These are phyloP conservation scores for Saccharomycopsis fermentans DNA, from an alignment of 805 yeast species.

Conservation along the genomic window DNA sequence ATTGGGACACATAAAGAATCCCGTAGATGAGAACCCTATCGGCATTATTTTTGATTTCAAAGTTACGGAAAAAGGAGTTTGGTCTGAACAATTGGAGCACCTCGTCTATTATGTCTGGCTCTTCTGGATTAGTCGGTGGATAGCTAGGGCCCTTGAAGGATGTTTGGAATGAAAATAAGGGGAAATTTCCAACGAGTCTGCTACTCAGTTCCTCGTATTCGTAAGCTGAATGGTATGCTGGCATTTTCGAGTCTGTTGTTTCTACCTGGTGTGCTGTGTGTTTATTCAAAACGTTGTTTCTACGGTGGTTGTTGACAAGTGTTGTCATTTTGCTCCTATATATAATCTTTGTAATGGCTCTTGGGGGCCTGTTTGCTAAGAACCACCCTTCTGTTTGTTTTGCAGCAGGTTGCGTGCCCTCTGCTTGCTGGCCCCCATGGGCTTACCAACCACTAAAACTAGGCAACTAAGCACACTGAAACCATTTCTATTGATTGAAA, in stretches of 20 bases:
- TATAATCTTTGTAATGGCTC: not conserved
- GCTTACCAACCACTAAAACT: not conserved
- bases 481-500: not conserved
- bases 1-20: slow-evolving; percentile 77
- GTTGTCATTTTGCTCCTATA: not conserved
- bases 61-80: slow-evolving; percentile 91
- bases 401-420: not conserved
- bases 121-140: slow-evolving; percentile 44
- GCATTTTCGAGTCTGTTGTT: not conserved
- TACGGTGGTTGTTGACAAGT: not conserved
- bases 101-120: slow-evolving; percentile 90
- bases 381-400: not conserved
- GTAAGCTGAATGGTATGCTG: slow-evolving; percentile 75
- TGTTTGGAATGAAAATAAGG: slow-evolving; percentile 77
- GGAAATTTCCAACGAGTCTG: slow-evolving; percentile 66
- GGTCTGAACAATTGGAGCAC: slow-evolving; percentile 86
- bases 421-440: not conserved
- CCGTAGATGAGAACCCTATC: slow-evolving; percentile 93
- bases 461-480: not conserved
- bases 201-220: slow-evolving; percentile 49
- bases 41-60: slow-evolving; percentile 92
- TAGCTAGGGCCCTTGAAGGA: slow-evolving; percentile 86
- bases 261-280: too few relatives aligned
- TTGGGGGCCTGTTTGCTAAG: not conserved
- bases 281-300: too few relatives aligned